Evolutionary conservation across 1,139 yeast genomes (phyloP).

Genomic region (Debaryomycetaceae sp.): DNA sequence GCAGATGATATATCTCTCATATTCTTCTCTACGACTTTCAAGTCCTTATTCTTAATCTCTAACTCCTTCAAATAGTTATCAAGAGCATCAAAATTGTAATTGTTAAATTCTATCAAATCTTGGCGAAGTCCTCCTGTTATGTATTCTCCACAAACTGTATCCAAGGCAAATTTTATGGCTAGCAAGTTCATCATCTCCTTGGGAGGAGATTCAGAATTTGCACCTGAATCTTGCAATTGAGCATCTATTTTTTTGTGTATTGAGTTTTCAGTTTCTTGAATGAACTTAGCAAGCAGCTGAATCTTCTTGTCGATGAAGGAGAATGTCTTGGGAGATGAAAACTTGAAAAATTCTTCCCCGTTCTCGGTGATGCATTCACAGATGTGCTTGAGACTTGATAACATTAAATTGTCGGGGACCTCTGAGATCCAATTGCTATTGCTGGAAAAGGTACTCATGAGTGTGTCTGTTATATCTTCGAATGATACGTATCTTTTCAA

Average conservation of each 20-base stretch:
- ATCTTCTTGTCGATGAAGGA: conserved; percentile 30
- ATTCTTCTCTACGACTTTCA: conserved; percentile 23
- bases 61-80: conserved; percentile 27
- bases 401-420: conserved; percentile 22
- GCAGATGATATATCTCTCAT: conserved; percentile 26
- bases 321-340: conserved; percentile 30
- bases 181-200: conserved; percentile 23
- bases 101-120: conserved; percentile 10
- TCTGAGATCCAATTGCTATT: conserved; percentile 21
- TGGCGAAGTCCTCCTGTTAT: conserved; percentile 14
- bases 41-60: conserved; percentile 21
- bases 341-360: conserved; percentile 48
- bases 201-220: conserved; percentile 19
- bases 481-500: conserved; percentile 36
- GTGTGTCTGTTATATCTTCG: conserved; percentile 49
- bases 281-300: conserved; percentile 19
- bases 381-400: conserved; percentile 24
- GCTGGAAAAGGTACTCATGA: conserved; percentile 19
- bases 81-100: conserved; percentile 28
- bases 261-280: conserved; percentile 13
- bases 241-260: conserved; percentile 12
- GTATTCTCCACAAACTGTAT: conserved; percentile 29
- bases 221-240: conserved; percentile 21
- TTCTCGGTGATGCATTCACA: conserved; percentile 48
- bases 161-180: conserved; percentile 22